Percentiles rank a stretch among this genome's conserved stretches.
Conservation (phyloP, 1,284 basidiomycete species). For the Fomitopsis schrenkii region DNA sequence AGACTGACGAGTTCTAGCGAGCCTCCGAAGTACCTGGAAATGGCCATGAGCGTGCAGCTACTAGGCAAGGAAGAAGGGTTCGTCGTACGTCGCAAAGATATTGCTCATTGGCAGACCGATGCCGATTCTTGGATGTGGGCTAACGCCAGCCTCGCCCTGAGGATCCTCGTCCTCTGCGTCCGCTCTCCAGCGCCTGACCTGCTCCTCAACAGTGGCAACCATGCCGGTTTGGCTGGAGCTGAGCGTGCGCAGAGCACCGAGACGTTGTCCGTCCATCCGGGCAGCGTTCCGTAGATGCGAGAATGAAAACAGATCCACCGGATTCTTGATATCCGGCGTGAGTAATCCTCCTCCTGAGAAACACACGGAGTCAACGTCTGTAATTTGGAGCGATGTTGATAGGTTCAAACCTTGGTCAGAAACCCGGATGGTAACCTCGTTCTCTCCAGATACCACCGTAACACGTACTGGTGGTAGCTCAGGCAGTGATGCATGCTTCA, state of each 20-base stretch:
- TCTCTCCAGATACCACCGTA: slow-evolving; percentile 69
- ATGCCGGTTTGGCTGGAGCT: slow-evolving; percentile 61
- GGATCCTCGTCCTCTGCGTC: slow-evolving; percentile 29
- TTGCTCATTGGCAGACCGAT: slow-evolving; percentile 85
- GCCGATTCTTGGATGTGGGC: slow-evolving; percentile 62
- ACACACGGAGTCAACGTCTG: neutral
- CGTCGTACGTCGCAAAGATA: slow-evolving; percentile 69
- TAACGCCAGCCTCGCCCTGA: slow-evolving; percentile 43
- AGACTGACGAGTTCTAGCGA: slow-evolving; percentile 77
- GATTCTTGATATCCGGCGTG: slow-evolving; percentile 47
- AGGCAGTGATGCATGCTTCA: slow-evolving; percentile 40
- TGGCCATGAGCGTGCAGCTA: neutral
- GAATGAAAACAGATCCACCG: slow-evolving; percentile 78
- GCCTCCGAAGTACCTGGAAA: slow-evolving; percentile 71
- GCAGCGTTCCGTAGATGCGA: slow-evolving; percentile 74
- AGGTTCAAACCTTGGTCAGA: slow-evolving; percentile 71
- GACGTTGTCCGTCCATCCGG: slow-evolving; percentile 60
- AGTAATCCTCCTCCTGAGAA: slow-evolving; percentile 64
- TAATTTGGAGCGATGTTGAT: no score
- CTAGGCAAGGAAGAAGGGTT: neutral
- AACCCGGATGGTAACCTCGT: slow-evolving; percentile 75
- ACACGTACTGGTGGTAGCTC: slow-evolving; percentile 57
- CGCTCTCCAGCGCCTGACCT: slow-evolving; percentile 50
- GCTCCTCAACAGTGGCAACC: slow-evolving; percentile 73
- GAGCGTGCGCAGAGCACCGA: slow-evolving; percentile 66